Evolutionary conservation across 108 stramenopile species (phyloP).

Genomic region (Cyclotella sp.): DNA sequence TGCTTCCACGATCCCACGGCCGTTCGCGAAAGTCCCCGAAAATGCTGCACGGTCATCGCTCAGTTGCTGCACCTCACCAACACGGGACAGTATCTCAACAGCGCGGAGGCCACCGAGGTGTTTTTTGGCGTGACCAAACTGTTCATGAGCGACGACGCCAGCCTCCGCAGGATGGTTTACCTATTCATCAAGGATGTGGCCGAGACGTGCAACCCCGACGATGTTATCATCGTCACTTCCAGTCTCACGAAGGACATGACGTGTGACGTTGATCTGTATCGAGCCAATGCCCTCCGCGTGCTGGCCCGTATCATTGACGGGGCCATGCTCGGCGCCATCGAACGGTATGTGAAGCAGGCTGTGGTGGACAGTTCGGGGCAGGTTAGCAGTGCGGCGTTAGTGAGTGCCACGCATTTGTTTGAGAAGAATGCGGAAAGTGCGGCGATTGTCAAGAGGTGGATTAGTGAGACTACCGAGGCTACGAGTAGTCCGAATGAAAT

Average conservation of each 20-base stretch:
- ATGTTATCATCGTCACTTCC: constrained; percentile 99
- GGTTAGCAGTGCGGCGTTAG: constrained; percentile 95
- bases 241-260: constrained; percentile 99
- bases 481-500: constrained; percentile 93
- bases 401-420: constrained; percentile 89
- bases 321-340: constrained; percentile 98
- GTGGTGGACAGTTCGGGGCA: constrained; percentile 96
- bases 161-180: constrained; percentile 89
- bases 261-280: constrained; percentile 96
- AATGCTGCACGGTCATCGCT: constrained; percentile 98
- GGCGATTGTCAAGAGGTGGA: constrained; percentile 91
- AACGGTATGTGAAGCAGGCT: constrained; percentile 98
- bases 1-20: constrained; percentile 97
- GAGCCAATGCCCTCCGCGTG: constrained; percentile 98
- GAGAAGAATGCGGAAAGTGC: constrained; percentile 74
- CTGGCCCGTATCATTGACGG: constrained; percentile 97
- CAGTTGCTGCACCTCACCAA: constrained; percentile 94
- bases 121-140: constrained; percentile 99
- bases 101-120: constrained; percentile 91
- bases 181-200: constrained; percentile 99
- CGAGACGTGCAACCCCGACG: constrained; percentile 97
- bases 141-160: constrained; percentile 95
- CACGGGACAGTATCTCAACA: constrained; percentile 80
- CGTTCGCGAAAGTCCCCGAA: constrained; percentile 94
- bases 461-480: constrained; percentile 94